A percentile compares a stretch with the other conserved stretches of the same genome.
Evolutionary conservation across 768 basidiomycete genomes (phyloP).

Genomic region (Podaxis sp.): DNA sequence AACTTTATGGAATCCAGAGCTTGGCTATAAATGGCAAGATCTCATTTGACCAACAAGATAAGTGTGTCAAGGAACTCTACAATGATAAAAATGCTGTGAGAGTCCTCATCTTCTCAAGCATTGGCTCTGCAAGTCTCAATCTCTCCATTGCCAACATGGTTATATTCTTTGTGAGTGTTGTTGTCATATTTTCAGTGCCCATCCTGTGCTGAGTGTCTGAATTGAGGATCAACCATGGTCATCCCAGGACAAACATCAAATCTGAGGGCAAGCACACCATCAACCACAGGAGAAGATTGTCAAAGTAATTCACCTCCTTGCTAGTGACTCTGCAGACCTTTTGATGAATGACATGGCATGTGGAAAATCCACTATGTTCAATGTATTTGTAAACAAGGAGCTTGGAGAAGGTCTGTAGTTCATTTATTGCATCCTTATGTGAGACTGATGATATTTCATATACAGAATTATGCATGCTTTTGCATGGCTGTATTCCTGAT

Average conservation of each 20-base stretch:
- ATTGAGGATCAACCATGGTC: conserved; percentile 25
- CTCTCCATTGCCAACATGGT: conserved; percentile 20
- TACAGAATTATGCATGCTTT: too few relatives aligned
- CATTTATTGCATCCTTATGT: too few relatives aligned
- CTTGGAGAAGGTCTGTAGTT: too few relatives aligned
- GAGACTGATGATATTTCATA: too few relatives aligned
- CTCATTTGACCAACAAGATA: background rate
- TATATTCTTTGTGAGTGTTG: conserved; percentile 24
- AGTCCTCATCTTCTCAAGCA: conserved; percentile 23
- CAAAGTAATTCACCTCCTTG: conserved; percentile 23
- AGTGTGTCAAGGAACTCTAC: conserved; percentile 11
- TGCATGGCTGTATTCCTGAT: too few relatives aligned
- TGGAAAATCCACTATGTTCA: too few relatives aligned
- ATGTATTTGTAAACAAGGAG: too few relatives aligned
- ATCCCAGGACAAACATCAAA: conserved; percentile 12
- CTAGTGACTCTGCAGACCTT: conserved; percentile 19
- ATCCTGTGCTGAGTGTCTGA: background rate
- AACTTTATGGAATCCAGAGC: background rate
- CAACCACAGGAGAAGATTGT: conserved; percentile 26
- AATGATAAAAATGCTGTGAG: background rate
- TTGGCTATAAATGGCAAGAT: background rate
- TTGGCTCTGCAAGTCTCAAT: conserved; percentile 25
- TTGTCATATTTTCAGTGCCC: background rate
- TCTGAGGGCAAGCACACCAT: conserved; percentile 24
- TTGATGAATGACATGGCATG: too few relatives aligned